Conservation (phyloP, 1,284 basidiomycete species). For the Lentinus polychrous region DNA sequence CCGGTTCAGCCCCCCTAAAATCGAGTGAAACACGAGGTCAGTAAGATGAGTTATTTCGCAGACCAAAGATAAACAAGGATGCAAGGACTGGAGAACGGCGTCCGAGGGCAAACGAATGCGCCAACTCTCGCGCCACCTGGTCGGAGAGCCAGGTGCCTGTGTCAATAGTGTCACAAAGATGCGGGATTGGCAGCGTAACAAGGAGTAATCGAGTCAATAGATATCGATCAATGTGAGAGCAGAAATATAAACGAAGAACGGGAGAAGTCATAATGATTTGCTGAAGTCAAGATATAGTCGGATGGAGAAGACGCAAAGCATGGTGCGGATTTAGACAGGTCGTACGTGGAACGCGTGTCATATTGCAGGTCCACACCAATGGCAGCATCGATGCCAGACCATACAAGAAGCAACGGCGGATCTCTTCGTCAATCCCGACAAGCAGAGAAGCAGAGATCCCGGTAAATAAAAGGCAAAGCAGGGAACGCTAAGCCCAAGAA, state of each 20-base stretch:
- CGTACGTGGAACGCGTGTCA: not conserved
- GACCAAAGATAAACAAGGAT: not conserved
- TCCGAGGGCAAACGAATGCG: not conserved
- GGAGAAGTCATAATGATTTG: conserved; percentile 1
- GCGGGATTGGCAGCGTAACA: not conserved
- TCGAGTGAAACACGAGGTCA: not conserved
- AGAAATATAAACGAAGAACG: conserved; percentile 1
- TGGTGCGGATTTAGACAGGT: conserved; percentile 3
- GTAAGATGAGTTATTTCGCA: not conserved
- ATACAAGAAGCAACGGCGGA: no score
- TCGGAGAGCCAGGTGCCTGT: no score
- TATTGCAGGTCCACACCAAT: no score
- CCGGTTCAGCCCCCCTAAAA: conserved; percentile 54
- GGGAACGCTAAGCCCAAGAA: not conserved
- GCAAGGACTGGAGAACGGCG: not conserved
- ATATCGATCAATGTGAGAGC: conserved; percentile 8
- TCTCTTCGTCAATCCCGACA: no score
- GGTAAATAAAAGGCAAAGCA: no score
- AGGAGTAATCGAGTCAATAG: not conserved
- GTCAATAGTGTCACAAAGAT: not conserved
- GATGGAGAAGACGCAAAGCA: not conserved
- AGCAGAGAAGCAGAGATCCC: no score
- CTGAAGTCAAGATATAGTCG: not conserved
- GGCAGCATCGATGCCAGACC: no score
- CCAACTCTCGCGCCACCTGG: no score